Evolutionary conservation across 177 flowering plant genomes (phyloP).

Genomic region (Vitis hybrid): DNA sequence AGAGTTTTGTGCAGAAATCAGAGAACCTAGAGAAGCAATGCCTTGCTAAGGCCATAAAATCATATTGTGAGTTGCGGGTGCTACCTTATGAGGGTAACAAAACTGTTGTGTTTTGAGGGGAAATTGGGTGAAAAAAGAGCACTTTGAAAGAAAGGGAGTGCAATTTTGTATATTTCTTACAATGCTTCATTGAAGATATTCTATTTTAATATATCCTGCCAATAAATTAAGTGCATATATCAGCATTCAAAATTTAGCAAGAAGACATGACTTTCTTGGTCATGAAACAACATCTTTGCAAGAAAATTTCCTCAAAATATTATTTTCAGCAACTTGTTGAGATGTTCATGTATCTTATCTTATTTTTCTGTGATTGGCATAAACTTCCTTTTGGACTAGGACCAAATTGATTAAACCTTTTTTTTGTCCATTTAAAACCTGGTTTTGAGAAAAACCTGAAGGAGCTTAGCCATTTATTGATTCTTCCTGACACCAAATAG

Average conservation of each 20-base stretch:
- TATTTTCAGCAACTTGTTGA: neutral
- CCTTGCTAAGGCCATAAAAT: constrained; percentile 74
- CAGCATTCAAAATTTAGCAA: neutral
- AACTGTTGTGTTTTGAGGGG: constrained; percentile 70
- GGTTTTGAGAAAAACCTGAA: too few relatives aligned
- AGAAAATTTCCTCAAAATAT: neutral
- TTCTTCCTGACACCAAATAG: too few relatives aligned
- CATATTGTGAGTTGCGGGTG: constrained; percentile 88
- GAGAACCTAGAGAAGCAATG: constrained; percentile 89
- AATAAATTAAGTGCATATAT: neutral
- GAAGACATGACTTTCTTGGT: neutral
- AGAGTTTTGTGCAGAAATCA: constrained; percentile 80
- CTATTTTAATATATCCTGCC: neutral
- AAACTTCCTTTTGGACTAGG: too few relatives aligned
- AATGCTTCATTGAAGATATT: neutral
- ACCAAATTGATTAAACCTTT: too few relatives aligned
- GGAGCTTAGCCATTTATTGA: too few relatives aligned
- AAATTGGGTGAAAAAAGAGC: neutral
- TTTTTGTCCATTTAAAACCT: too few relatives aligned
- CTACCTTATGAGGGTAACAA: constrained; percentile 62
- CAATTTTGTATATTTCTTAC: neutral
- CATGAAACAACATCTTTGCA: neutral
- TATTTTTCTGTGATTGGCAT: too few relatives aligned
- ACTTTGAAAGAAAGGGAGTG: neutral
- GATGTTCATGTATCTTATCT: neutral